Percentiles rank a stretch among this genome's conserved stretches.
These are phyloP conservation scores for Zygnema circumcarinatum DNA, from an alignment of 139 green algal species.

Conservation along the genomic window DNA sequence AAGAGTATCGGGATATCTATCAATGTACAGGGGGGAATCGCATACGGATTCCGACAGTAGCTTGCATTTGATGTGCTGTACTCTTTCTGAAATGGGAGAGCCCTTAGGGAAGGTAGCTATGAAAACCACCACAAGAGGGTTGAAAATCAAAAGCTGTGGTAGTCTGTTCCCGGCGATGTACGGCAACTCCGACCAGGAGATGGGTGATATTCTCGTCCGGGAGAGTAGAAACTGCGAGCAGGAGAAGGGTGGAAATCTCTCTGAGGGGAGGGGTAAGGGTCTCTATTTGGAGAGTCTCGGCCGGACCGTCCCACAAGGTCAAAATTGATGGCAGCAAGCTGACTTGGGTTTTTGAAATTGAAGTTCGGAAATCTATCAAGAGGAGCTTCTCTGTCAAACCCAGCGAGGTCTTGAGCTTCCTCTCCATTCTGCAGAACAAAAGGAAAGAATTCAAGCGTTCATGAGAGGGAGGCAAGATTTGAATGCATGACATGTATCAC, in stretches of 20 bases:
- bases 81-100: no score
- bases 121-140: no score
- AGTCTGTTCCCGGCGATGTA: no score
- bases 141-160: no score
- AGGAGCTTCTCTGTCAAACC: conserved; percentile 13
- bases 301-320: conserved; percentile 20
- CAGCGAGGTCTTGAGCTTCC: conserved; percentile 11
- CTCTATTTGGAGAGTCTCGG: background rate
- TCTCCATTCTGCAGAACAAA: conserved; percentile 16
- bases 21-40: no score
- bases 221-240: background rate
- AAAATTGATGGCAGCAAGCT: conserved; percentile 40
- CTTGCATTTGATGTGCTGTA: no score
- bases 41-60: no score
- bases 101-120: no score
- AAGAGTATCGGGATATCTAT: no score
- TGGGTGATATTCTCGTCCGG: background rate
- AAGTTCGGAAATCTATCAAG: conserved; percentile 34
- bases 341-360: conserved; percentile 45
- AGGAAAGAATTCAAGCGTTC: conserved; percentile 3
- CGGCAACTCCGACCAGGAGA: no score
- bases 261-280: background rate
- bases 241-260: background rate
- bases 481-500: background rate
- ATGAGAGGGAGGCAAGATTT: background rate